Base-by-base conservation (phyloP, 768 basidiomycete genomes). In the Russula sp. region DNA sequence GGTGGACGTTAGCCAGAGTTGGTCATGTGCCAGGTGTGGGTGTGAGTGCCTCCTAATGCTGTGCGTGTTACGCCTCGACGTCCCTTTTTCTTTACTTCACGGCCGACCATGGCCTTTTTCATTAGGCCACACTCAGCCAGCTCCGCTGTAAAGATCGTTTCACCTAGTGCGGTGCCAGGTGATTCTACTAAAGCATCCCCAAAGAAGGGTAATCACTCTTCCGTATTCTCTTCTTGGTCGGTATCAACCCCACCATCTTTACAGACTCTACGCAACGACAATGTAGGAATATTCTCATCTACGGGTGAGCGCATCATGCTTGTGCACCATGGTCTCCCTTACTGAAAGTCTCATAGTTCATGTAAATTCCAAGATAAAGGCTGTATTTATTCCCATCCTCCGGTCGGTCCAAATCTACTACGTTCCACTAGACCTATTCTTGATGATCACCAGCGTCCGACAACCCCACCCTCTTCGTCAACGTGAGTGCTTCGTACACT, bases 231-330 rank as follows among this genome's bases (percentile, higher is more conserved):
- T 45, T 61, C 38, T 54, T 57, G 56, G 58, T 66, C 47, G 59
- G 50, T 56, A 49, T 52, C 56, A 66, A 36, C 61, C 64, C 50
- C 22, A 16, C 42, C 50, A 29, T 25, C 64, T 45, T 35, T 38
- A 45, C 69, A 89, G 87, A 90, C 75, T 78, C 83, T 49, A 79
- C 81, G 14, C 85, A 86, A 72, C 83, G 87, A 56, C 88, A 93
- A 69, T 97, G 93, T 75, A 85, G 90, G 70, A 96, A 97, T 77
- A 84, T 94, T 55, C 77, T 89, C 72, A 94, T 96, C 65, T 89
- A 94, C 71, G 93, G 94, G 93, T 94, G 66, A 48, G 75, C 66
- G 73, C 64, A 3, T 32, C 25, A 3, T 66, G 41, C 5, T 10
- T 16, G 51, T 10, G 38, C 63, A 34, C 47, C 9, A 42, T 51